Percentiles rank a stretch among this genome's conserved stretches.
Conservation (phyloP, 2,329 filamentous ascomycete species). For the Fonsecaea erecta region DNA sequence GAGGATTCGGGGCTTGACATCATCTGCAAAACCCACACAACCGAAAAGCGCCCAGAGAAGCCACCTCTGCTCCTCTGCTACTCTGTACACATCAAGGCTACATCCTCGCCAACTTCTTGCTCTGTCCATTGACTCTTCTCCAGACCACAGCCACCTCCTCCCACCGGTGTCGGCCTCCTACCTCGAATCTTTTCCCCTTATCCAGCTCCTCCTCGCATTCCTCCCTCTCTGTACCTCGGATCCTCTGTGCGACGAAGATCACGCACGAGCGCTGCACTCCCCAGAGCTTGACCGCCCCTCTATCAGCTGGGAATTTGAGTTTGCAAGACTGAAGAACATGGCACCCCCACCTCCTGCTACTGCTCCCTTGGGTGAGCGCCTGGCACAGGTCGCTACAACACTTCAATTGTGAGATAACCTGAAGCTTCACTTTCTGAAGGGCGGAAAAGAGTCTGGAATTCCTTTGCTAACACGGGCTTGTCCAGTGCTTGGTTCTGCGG, state of each 20-base stretch:
- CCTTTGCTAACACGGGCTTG: conserved; percentile 3
- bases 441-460: neutral
- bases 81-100: neutral
- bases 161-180: neutral
- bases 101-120: neutral
- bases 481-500: conserved; percentile 61
- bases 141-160: neutral
- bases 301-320: conserved; percentile 3
- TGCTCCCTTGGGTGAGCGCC: conserved; percentile 73
- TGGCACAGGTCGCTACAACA: conserved; percentile 80
- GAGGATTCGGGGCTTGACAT: neutral
- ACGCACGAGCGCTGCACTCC: neutral
- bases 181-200: neutral
- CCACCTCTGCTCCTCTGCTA: neutral
- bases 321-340: conserved; percentile 53
- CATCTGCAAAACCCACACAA: neutral
- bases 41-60: neutral
- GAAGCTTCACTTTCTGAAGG: neutral
- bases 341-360: conserved; percentile 73
- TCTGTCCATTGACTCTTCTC: neutral
- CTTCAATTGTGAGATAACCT: conserved; percentile 67
- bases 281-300: conserved; percentile 31
- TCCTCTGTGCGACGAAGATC: neutral
- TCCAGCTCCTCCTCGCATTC: neutral
- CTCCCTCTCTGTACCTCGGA: neutral